Percentiles rank a stretch among this genome's conserved stretches.
Conservation (phyloP, 495 filamentous ascomycete genomes). For the Massariosphaeria phaeospora region DNA sequence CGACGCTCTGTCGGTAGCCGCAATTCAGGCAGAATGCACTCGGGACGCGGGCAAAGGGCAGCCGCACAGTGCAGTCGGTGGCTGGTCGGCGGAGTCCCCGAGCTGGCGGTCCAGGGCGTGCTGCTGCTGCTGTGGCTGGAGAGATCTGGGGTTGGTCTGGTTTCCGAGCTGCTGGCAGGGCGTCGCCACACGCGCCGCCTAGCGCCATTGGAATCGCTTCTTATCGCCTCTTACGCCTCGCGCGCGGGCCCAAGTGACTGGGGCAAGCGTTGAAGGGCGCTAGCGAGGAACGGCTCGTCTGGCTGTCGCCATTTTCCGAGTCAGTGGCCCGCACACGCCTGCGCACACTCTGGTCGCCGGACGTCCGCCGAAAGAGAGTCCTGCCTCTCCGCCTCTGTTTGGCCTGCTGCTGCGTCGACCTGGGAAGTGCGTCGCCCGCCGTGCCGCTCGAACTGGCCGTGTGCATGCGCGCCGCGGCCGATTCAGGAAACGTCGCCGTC, state of each 20-base stretch:
- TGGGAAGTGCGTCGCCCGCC: background rate
- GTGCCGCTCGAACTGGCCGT: constrained; percentile 10
- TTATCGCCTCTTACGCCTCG: too few species aligned
- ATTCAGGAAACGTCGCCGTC: constrained; percentile 17
- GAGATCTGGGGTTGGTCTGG: constrained; percentile 25
- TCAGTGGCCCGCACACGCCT: constrained; percentile 25
- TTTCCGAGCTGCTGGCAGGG: constrained; percentile 19
- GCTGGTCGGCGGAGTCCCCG: constrained; percentile 24
- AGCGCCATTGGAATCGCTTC: too few species aligned
- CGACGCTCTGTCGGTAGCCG: background rate
- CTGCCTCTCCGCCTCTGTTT: background rate
- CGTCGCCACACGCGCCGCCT: background rate
- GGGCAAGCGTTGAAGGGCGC: constrained; percentile 13
- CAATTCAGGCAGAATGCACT: background rate
- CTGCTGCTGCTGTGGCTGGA: constrained; percentile 23
- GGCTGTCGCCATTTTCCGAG: constrained; percentile 17
- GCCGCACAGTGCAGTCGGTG: background rate
- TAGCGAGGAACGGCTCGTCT: constrained; percentile 23
- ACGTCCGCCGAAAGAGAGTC: background rate
- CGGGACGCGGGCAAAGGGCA: constrained; percentile 12
- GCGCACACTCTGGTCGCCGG: constrained; percentile 1
- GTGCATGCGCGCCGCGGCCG: constrained; percentile 19
- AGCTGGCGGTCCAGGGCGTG: constrained; percentile 14
- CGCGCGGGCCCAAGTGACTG: constrained; percentile 10
- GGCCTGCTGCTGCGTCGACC: background rate